Percentiles rank a stretch among this genome's conserved stretches.
Conservation (phyloP, 2,329 filamentous ascomycete species). For the Alternaria ethzedia region DNA sequence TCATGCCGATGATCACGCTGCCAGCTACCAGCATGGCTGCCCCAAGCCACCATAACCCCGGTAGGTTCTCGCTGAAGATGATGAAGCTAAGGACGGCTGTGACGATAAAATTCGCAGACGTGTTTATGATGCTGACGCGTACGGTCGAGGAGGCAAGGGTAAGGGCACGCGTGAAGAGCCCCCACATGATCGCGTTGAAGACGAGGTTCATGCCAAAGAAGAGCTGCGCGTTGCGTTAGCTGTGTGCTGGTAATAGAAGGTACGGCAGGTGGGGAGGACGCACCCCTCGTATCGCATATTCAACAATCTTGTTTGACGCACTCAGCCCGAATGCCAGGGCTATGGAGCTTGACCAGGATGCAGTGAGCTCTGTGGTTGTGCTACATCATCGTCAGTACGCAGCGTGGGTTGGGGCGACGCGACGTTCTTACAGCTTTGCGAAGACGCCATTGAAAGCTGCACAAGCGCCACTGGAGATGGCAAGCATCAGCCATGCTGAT, state of each 20-base stretch:
- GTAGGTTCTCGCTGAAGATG: constrained; percentile 75
- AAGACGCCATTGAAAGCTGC: constrained; percentile 84
- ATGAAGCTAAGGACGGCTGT: constrained; percentile 73
- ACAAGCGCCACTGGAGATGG: constrained; percentile 76
- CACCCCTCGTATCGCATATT: constrained; percentile 60
- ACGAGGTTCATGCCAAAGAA: constrained; percentile 78
- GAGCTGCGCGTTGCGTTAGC: constrained; percentile 54
- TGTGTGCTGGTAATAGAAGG: constrained; percentile 2
- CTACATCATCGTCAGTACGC: constrained; percentile 43
- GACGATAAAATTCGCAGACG: constrained; percentile 79
- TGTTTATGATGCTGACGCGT: constrained; percentile 82
- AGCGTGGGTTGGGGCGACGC: neutral
- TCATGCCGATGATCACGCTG: constrained; percentile 77
- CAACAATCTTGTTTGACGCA: constrained; percentile 56
- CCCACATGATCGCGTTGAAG: constrained; percentile 86
- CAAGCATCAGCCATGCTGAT: constrained; percentile 64
- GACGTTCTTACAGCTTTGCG: constrained; percentile 70
- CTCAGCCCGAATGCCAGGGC: constrained; percentile 56
- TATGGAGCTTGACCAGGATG: constrained; percentile 58
- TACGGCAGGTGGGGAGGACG: constrained; percentile 29
- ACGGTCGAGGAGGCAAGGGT: constrained; percentile 76
- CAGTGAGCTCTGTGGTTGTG: constrained; percentile 66
- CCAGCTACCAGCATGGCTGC: constrained; percentile 75
- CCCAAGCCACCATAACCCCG: constrained; percentile 78
- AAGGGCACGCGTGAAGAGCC: constrained; percentile 80